phyloP scores from a whole-genome alignment of 1,139 yeast species.

The Kluyveromyces marxianus region DNA sequence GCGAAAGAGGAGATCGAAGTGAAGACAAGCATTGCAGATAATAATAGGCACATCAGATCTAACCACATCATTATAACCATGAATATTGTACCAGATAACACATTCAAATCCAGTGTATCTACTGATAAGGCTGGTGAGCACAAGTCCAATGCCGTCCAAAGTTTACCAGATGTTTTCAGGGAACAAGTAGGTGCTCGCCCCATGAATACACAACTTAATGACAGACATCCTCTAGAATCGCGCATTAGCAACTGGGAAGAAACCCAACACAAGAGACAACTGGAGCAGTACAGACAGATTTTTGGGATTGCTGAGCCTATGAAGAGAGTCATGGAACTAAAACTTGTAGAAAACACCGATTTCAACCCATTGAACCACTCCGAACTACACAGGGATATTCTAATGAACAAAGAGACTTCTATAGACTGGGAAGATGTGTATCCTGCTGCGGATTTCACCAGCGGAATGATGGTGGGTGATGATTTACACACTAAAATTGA shows the following conservation, averaged over 20 bases:
- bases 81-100: constrained; percentile 26
- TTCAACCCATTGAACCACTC: constrained; percentile 54
- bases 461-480: constrained; percentile 19
- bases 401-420: constrained; percentile 64
- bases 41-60: too few relatives aligned
- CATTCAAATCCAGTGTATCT: constrained; percentile 20
- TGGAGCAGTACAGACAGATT: constrained; percentile 73
- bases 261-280: constrained; percentile 58
- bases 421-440: constrained; percentile 95
- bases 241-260: constrained; percentile 75
- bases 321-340: constrained; percentile 76
- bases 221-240: constrained; percentile 80
- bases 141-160: constrained; percentile 22
- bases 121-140: constrained; percentile 14
- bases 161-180: constrained; percentile 31
- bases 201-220: constrained; percentile 61
- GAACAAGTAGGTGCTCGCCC: constrained; percentile 30
- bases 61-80: constrained; percentile 8
- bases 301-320: constrained; percentile 84
- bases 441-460: constrained; percentile 31
- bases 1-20: too few relatives aligned
- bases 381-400: constrained; percentile 66
- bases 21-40: too few relatives aligned
- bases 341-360: constrained; percentile 65
- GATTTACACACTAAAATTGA: constrained; percentile 73